phyloP scores from a whole-genome alignment of 768 basidiomycete genomes.

The Termitomyces sp. region DNA sequence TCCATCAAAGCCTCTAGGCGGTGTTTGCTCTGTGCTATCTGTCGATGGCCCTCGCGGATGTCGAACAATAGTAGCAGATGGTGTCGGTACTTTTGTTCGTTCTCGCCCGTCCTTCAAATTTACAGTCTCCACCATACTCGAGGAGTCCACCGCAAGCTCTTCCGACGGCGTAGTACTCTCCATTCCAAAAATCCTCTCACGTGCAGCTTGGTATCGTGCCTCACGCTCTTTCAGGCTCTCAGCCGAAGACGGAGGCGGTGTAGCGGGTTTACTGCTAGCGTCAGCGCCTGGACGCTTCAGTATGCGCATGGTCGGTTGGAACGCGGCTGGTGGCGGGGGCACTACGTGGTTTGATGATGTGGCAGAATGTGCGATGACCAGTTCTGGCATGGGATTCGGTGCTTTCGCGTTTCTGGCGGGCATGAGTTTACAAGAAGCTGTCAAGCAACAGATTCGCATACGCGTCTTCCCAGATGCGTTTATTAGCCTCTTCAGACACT shows the following conservation, averaged over 20 bases:
- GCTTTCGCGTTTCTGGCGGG: constrained; percentile 46
- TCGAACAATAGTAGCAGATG: constrained; percentile 16
- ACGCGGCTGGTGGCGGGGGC: constrained; percentile 48
- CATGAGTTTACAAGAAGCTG: not conserved
- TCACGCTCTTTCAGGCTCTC: constrained; percentile 60
- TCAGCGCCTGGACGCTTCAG: constrained; percentile 57
- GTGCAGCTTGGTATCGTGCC: constrained; percentile 66
- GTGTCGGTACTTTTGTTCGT: not conserved
- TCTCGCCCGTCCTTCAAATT: constrained; percentile 3
- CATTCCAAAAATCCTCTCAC: constrained; percentile 65
- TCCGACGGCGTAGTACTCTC: not conserved
- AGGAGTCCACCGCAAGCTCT: not conserved
- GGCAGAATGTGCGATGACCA: constrained; percentile 38
- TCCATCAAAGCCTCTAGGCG: constrained; percentile 18
- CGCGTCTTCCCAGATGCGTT: constrained; percentile 68
- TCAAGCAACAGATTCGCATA: constrained; percentile 29
- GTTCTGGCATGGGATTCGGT: constrained; percentile 63
- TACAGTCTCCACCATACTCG: not conserved
- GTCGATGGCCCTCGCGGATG: constrained; percentile 17
- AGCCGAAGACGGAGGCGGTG: constrained; percentile 16
- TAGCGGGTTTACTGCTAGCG: constrained; percentile 19
- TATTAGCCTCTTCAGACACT: constrained; percentile 34
- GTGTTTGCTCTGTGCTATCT: not conserved
- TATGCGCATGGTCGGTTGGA: constrained; percentile 63
- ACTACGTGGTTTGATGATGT: constrained; percentile 30